Base-by-base conservation (phyloP, 1,284 basidiomycete species). In the Apiotrichum brassicae region DNA sequence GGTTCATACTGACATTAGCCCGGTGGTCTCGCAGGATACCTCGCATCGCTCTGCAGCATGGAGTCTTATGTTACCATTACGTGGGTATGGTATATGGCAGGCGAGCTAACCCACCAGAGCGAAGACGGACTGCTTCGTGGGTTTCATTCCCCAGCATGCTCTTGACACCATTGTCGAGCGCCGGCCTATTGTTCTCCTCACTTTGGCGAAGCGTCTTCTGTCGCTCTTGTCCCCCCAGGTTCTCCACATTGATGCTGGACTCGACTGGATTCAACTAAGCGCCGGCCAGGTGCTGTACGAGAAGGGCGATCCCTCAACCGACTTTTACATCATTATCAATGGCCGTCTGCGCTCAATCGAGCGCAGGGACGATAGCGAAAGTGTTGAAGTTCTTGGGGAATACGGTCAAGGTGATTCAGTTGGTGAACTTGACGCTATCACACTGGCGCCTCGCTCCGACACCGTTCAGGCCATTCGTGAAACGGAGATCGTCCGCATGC, bases 251-350 rank as follows among this genome's bases (percentile, higher is more conserved):
- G 94, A 99, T 70, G 86, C 92, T 2, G 92, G 93, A 0, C 78
- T 99, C 53, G 94, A 99, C 67, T 98, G 94, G 94, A 87, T 93
- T 80, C 93, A 97, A 70, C 89, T 95, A 4, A 84, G 86, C 58
- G 92, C 92, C 0, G 91, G 95, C 0, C 90, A 80, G 57, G 48
- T 54, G 11, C 32, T 57, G 33, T 97, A 92, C 83, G 81, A 93
- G 23, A 86, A 94, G 37, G 84, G 88, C 28, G 95, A 97, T 60
- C 77, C 88, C 85, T 65, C 72, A 4, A 89, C 95, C 63, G 93
- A 91, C 64, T 97, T 98, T 72, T 98, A 95, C 71, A 95, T 99
- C 48, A 90, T 98, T 59, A 93, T 98, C 73, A 97, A 97, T 64
- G 94, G 94, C 34, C 91, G 94, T 57, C 75, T 99, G 18, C 83